A percentile compares a stretch with the other conserved stretches of the same genome.
Evolutionary conservation across 352 stramenopile species (phyloP).

Genomic region (Albugo laibachii): DNA sequence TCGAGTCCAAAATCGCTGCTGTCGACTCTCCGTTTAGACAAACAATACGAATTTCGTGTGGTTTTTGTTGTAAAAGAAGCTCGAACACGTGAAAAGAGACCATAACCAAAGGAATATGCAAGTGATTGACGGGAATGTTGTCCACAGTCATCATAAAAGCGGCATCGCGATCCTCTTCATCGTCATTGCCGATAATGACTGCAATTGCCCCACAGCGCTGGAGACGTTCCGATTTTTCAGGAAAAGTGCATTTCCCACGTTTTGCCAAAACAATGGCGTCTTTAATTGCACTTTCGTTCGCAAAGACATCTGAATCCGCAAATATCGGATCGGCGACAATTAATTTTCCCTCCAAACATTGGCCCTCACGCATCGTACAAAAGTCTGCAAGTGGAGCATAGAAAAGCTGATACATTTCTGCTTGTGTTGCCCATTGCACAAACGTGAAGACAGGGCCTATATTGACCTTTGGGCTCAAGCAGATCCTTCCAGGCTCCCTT

Average conservation of each 20-base stretch:
- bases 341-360: constrained; percentile 20
- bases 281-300: constrained; percentile 15
- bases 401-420: constrained; percentile 18
- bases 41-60: constrained; percentile 16
- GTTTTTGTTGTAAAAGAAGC: constrained; percentile 11
- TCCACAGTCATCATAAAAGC: constrained; percentile 65
- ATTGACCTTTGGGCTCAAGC: background rate
- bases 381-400: constrained; percentile 54
- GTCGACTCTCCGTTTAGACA: constrained; percentile 28
- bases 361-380: constrained; percentile 15
- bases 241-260: constrained; percentile 42
- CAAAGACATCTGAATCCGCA: constrained; percentile 15
- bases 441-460: constrained; percentile 30
- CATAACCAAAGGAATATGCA: constrained; percentile 51
- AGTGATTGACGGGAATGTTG: constrained; percentile 32
- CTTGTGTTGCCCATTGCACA: constrained; percentile 33
- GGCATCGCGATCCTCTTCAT: constrained; percentile 17
- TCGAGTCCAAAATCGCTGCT: constrained; percentile 4
- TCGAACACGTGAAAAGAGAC: constrained; percentile 24
- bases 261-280: constrained; percentile 27
- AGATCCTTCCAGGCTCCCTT: background rate
- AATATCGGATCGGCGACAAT: constrained; percentile 28
- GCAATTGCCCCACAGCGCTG: constrained; percentile 31
- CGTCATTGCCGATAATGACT: constrained; percentile 48
- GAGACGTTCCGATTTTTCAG: constrained; percentile 37